Evolutionary conservation across 2,329 filamentous ascomycete species (phyloP), one percentile per base, ranked within the genome.

Genomic region (Calycina marina): DNA sequence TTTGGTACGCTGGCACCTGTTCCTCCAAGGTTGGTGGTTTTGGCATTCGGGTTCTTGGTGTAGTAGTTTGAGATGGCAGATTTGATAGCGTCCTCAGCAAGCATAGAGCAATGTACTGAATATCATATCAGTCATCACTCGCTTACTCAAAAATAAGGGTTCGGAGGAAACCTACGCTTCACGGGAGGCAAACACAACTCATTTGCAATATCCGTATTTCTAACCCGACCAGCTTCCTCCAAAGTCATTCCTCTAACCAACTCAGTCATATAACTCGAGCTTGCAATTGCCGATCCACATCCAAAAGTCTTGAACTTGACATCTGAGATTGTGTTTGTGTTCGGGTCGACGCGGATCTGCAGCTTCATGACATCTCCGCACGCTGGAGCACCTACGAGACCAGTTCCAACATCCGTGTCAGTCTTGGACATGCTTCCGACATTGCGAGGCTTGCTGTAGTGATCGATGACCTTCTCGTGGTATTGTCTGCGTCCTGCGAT

Each of bases 301-400:
- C 86, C 86, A 54, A 94, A 94, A 0, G 86, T 94, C 75, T 94
- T 94, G 72, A 94, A 94, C 61, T 92, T 90, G 55, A 93, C 86
- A 49, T 94, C 88, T 48, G 76, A 77, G 55, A 94, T 94, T 47
- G 76, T 88, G 56, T 90, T 82, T 50, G 75, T 83, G 48, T 78
- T 68, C 43, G 82, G 81, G 60, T 94, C 85, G 49, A 94, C 86
- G 37, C 83, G 77, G 59, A 93, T 93, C 63, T 92, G 82, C 18
- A 93, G 69, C 59, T 90, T 90, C 80, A 93, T 92, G 39, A 93
- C 84, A 56, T 93, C 84, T 58, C 84, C 84, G 53, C 82, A 88
- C 18, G 84, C 84, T 30, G 84, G 84, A n/a, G 84, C 83, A 46
- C 82, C 75, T 43, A 94, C 86, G 33, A 94, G 78, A 26, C 86